Base-by-base conservation (phyloP, 2,329 filamentous ascomycete species). In the Diaporthe destruens region DNA sequence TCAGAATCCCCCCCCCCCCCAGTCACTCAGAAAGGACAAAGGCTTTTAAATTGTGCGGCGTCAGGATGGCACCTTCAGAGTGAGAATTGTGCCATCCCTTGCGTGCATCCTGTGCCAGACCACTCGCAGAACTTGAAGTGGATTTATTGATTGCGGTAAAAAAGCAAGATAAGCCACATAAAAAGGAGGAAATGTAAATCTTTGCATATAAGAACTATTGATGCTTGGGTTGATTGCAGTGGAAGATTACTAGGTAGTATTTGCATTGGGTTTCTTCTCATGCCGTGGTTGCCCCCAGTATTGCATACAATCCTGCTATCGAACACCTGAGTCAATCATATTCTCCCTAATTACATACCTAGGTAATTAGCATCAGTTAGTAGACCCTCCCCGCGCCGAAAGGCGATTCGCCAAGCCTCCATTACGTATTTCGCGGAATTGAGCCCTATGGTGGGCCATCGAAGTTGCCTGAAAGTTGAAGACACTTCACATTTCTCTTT, bases 391-490 rank as follows among this genome's bases (percentile, higher is more conserved):
- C 61, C 29, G 61, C 61, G 47, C 32, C n/a, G 18, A 29, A 39
- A 16, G 14, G n/a, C n/a, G 12, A 25, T 3, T 66, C 6, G 61
- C 61, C 61, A 66, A 66, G 61, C 61, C 61, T 34, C 25, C 44
- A 66, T 66, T 66, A 66, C 61, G 61, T 65, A 51, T 51, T 51
- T 39, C 39, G 29, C 61, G 11, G 18, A 49, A 34, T 34, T 16
- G 42, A 34, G 42, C 44, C 51, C 44, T 6, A 36, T 20, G 18
- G 29, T 47, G 14, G 23, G 9, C 61, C 47, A 53, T 32, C 16
- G 9, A 53, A 11, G 12, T 36, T 36, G 44, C 16, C 6, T 36
- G 7, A 3, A 4, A 44, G 11, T 66, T 14, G 0, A 53, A 29
- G 47, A 53, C 61, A 66, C 61, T 53, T 66, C 29, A 18, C 47